phyloP scores from a whole-genome alignment of 495 filamentous ascomycete species.

The Penicillium ochrochloron region DNA sequence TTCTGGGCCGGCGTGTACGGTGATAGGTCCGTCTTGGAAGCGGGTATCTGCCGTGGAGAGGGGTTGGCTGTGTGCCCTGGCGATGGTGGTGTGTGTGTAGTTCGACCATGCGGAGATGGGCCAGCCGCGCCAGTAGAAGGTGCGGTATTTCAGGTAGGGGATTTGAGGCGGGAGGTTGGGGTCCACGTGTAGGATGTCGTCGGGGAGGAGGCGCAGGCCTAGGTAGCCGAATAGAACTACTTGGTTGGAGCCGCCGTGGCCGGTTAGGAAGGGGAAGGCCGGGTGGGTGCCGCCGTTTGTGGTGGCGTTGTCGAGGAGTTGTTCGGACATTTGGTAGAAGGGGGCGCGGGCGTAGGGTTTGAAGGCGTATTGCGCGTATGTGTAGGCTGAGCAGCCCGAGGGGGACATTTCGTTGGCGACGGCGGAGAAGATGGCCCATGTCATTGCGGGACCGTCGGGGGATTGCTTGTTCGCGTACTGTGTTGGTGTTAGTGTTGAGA shows the following conservation, averaged over 20 bases:
- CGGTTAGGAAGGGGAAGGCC: slow-evolving; percentile 70
- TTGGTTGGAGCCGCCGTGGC: slow-evolving; percentile 66
- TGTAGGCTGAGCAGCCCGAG: slow-evolving; percentile 66
- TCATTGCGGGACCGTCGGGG: slow-evolving; percentile 67
- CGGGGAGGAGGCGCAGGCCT: slow-evolving; percentile 58
- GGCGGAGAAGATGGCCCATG: slow-evolving; percentile 67
- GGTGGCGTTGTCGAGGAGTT: slow-evolving; percentile 66
- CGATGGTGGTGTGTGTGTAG: slow-evolving; percentile 66
- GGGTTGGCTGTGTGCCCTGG: slow-evolving; percentile 43
- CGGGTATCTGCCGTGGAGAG: slow-evolving; percentile 49
- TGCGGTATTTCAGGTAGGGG: slow-evolving; percentile 63
- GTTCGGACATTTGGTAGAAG: slow-evolving; percentile 66
- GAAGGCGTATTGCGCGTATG: slow-evolving; percentile 65
- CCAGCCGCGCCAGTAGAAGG: slow-evolving; percentile 72
- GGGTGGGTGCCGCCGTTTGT: slow-evolving; percentile 70
- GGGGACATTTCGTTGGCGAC: slow-evolving; percentile 61
- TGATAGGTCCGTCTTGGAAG: slow-evolving; percentile 55
- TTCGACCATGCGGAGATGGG: slow-evolving; percentile 66
- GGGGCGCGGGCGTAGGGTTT: slow-evolving; percentile 56
- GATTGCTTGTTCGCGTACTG: slow-evolving; percentile 68
- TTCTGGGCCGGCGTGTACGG: slow-evolving; percentile 52
- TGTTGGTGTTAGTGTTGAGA: slow-evolving; percentile 9
- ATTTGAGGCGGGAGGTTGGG: slow-evolving; percentile 67
- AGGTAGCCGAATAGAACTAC: slow-evolving; percentile 66
- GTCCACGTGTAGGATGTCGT: slow-evolving; percentile 58